Evolutionary conservation across 192 early-diverging fungal genomes (phyloP).

Genomic region (Podila clonocystis): DNA sequence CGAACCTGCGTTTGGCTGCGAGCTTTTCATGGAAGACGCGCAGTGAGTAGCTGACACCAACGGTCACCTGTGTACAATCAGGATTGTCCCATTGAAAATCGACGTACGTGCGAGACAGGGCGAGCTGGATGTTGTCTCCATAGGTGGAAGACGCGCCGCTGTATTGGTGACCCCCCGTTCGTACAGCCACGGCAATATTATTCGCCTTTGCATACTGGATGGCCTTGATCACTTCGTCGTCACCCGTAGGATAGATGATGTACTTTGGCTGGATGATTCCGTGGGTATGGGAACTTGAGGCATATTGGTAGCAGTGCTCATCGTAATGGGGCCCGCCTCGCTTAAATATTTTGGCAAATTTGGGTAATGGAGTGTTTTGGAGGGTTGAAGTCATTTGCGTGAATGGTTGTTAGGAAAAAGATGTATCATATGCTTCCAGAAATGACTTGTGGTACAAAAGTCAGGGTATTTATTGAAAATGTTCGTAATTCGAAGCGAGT

Average conservation of each 20-base stretch:
- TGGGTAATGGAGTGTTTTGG: too few relatives aligned
- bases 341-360: too few relatives aligned
- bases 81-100: slow-evolving; percentile 36
- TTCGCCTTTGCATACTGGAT: slow-evolving; percentile 19
- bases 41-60: slow-evolving; percentile 31
- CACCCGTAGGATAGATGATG: slow-evolving; percentile 18
- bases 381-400: too few relatives aligned
- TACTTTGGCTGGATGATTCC: not conserved
- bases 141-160: slow-evolving; percentile 21
- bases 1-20: slow-evolving; percentile 21
- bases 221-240: slow-evolving; percentile 27
- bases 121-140: slow-evolving; percentile 30
- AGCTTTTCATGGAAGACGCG: slow-evolving; percentile 35
- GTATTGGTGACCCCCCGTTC: slow-evolving; percentile 40
- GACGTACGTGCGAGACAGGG: slow-evolving; percentile 23
- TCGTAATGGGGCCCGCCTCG: not conserved
- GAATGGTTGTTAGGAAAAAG: too few relatives aligned
- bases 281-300: not conserved
- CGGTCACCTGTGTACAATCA: slow-evolving; percentile 23
- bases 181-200: slow-evolving; percentile 19
- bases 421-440: too few relatives aligned
- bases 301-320: not conserved
- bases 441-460: too few relatives aligned
- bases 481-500: too few relatives aligned
- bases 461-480: too few relatives aligned